Base-by-base conservation (phyloP, 768 basidiomycete species). In the Rickenella mellea region DNA sequence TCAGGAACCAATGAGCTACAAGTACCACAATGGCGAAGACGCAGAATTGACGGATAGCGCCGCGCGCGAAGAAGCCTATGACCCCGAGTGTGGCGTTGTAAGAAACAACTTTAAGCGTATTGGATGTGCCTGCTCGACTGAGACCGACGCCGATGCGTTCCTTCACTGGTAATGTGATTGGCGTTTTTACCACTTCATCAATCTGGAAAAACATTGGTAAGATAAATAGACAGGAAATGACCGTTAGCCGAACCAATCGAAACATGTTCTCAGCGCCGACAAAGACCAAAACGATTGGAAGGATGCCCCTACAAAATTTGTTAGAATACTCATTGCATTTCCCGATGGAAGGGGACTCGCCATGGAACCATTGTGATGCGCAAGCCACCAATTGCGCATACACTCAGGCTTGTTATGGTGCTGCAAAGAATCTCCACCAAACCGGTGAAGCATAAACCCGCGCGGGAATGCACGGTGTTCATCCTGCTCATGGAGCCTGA, bases 181-280 rank as follows among this genome's bases (percentile, higher is more conserved):
- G 78, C 0, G 91, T 94, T 56, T 71, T 80, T 3, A 80, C 76
- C 21, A 94, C 86, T 0, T 87, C 87, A 50, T 89, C 85, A 10
- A 89, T 84, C 88, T 80, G 57, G 31, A 43, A 47, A 20, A 55
- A 45, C 29, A 54, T 52, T 40, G 54, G 55, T 41, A 57, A 48
- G 27, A 48, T 47, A 50, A 47, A 41, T 42, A 32, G 21, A 40
- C 44, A 52, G 27, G 15, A 29, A 15, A 41, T 15, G 6, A 27
- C n/a, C 37, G 33, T 19, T 12, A 24, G 27, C 60, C 80, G 48
- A 59, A 91, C 91, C 57, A 99, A 68, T 53, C 82, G 85, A 57
- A 91, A 88, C 93, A 98, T 97, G 53, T 97, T 98, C 65, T 98
- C 94, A 2, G 90, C 86, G 2, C 94, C 94, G 11, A 94, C 85